Base-by-base conservation (phyloP, 169 alveolate species). In the Sarcocystis neurona region DNA sequence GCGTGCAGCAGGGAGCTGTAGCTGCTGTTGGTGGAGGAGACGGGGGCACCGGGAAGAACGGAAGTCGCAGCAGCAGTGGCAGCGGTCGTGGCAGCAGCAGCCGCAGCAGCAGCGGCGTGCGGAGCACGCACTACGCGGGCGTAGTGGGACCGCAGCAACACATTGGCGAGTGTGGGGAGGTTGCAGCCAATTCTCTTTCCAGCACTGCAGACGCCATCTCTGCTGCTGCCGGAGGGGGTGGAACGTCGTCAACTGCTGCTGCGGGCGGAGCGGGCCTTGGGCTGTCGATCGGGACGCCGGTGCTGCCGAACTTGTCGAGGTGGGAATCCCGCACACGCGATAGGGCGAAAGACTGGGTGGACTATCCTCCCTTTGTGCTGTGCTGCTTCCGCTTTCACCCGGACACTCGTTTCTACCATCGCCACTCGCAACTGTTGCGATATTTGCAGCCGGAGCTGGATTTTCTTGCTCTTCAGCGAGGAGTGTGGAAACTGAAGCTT, bases 361-460 rank as follows among this genome's bases (percentile, higher is more conserved):
- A 44, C 79, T 86, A 70, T n/a, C 90, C 90, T 0, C 90, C 90
- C 68, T 86, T 86, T 41, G 79, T 86, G 39, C 77, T 86, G 72
- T 63, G 63, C n/a, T 86, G 79, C 60, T 39, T 86, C 63, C 86
- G 75, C 43, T 86, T 48, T 50, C 75, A 74, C 56, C 74, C 85
- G 41, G 63, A 79, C 23, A 70, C 75, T 27, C 74, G 79, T 50
- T 75, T 72, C 74, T 37, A 41, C 34, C 5, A 39, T 4, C 50
- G 63, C 46, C 85, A 74, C 84, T 68, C 86, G 32, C 85, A 70
- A 48, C 63, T 86, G 63, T 50, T 72, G 53, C 90, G 90, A 48
- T 86, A 86, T 53, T 85, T 86, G 50, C 90, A 86, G 79, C 90
- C 90, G 2, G 90, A 86, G 90, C 43, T 86, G n/a, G 90, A 86